Conservation (phyloP, 495 filamentous ascomycete genomes). For the Sporormia fimetaria region DNA sequence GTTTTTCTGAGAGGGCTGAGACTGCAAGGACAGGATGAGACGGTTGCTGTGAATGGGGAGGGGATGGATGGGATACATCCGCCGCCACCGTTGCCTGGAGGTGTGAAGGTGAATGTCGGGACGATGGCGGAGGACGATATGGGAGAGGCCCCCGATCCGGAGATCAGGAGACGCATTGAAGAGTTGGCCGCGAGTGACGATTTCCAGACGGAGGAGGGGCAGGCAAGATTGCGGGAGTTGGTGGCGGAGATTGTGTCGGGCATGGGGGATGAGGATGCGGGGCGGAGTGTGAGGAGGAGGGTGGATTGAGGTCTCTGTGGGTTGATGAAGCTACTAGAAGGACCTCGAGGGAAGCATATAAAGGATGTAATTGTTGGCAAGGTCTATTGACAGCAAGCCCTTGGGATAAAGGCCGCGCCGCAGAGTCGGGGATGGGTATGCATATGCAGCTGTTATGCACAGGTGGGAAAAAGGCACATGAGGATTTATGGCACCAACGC, state of each 20-base stretch:
- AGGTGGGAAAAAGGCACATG: too few relatives aligned
- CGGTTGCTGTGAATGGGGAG: too few relatives aligned
- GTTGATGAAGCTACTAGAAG: neutral
- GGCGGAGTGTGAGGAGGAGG: slow-evolving; percentile 21
- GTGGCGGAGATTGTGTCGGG: slow-evolving; percentile 35
- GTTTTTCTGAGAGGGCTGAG: slow-evolving; percentile 7
- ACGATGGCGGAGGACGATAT: slow-evolving; percentile 29
- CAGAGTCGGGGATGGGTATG: too few relatives aligned
- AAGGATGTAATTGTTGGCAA: too few relatives aligned
- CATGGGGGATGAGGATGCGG: slow-evolving; percentile 18
- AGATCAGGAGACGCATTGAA: slow-evolving; percentile 36
- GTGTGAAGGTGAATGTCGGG: slow-evolving; percentile 31
- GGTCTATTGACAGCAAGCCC: too few relatives aligned
- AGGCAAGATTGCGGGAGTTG: slow-evolving; percentile 32
- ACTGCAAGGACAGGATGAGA: neutral
- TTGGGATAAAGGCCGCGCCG: too few relatives aligned
- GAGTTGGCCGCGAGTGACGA: slow-evolving; percentile 36
- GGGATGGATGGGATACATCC: slow-evolving; percentile 20
- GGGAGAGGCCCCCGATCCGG: slow-evolving; percentile 33
- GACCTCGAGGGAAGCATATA: too few relatives aligned
- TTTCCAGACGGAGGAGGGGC: slow-evolving; percentile 34
- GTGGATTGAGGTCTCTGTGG: slow-evolving; percentile 14
- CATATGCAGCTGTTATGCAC: too few relatives aligned
- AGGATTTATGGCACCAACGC: too few relatives aligned
- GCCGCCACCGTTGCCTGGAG: slow-evolving; percentile 32